Base-by-base conservation (phyloP, 2,329 filamentous ascomycete species). In the Simplicillium aogashimaense region DNA sequence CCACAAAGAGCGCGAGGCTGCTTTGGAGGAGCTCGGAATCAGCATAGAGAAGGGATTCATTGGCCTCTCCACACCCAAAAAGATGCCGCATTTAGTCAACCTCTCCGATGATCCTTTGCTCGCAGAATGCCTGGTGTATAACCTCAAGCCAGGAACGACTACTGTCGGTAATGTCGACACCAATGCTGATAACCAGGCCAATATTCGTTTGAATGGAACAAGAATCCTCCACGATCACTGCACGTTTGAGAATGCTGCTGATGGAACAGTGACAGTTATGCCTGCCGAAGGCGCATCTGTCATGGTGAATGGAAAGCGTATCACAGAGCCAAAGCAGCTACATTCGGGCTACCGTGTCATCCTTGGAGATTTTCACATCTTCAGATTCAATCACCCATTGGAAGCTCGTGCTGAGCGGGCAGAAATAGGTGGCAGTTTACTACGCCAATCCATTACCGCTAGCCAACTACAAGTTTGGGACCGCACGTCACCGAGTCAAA, bases 1-100 rank as follows among this genome's bases (percentile, higher is more conserved):
- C 41, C 92, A 98, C 68, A 95, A 95, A 58, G 92, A 98, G 63
- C 81, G 92, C 50, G 92, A 98, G 62, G 80, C 88, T 36, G 92
- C 92, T 9, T 69, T 98, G 35, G 92, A 98, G 65, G 92, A 98
- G 59, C 74, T 98, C 34, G 92, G 92, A 48, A 97, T 98, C 63
- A 97, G 89, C 61, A 98, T 98, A 49, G 92, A 98, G 58, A 98
- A 98, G 61, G 92, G 92, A 7, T 95, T 95, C 55, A 82, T 98
- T 45, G 92, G 92, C 12, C 69, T 98, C 45, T 90, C 87, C 44
- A 97, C 89, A 15, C 92, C 92, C 1, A 98, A 98, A 67, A 95
- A 95, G 65, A 98, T 97, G 86, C 92, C 92, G 8, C 92, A 98
- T 78, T 66, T 98, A 63, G 92, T 98, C 63, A 98, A 98, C 59